Base-by-base conservation (phyloP, 1,139 yeast species). In the Suhomyces bribrorum region DNA sequence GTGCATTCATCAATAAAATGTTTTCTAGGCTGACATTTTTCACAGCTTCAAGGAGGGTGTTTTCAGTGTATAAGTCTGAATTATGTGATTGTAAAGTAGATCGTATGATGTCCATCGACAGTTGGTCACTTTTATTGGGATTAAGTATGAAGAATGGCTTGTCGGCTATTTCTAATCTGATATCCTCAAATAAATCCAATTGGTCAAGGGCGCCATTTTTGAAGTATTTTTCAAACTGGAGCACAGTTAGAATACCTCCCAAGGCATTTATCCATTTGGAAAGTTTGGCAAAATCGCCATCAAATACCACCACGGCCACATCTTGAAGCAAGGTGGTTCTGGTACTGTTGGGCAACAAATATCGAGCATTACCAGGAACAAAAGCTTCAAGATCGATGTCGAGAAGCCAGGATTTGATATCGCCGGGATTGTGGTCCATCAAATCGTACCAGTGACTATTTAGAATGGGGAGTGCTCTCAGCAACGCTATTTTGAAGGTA, bases 391-490 rank as follows among this genome's bases (percentile, higher is more conserved):
- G 34, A 17, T 52, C 50, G 9, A 51, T 36, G 13, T 47, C 29
- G n/a, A 50, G 29, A 14, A 58, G 46, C 69, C 69, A 64, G 3
- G 36, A 28, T 7, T 47, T 43, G 4, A 57, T 48, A 17, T 49
- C 38, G 3, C 48, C 32, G 1, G 46, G 41, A 5, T 53, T 32
- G 3, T 41, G 15, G 15, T 36, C 29, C 2, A 61, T 40, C 11
- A 35, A 8, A 3, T 34, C 35, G 12, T 15, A 27, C 73, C 72
- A 67, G 2, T 39, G 31, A 7, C 47, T 37, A 31, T 54, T 51
- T 9, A 66, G 48, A 5, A 66, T 43, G 2, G 69, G 66, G 2
- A 62, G 37, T 0, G 56, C 66, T 29, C 57, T 46, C 52, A 59
- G 56, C 14, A 65, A 44, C 1, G 66, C 58, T 9, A 54, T 40